phyloP scores from a whole-genome alignment of 352 stramenopile species.

The Peronospora tabacina region DNA sequence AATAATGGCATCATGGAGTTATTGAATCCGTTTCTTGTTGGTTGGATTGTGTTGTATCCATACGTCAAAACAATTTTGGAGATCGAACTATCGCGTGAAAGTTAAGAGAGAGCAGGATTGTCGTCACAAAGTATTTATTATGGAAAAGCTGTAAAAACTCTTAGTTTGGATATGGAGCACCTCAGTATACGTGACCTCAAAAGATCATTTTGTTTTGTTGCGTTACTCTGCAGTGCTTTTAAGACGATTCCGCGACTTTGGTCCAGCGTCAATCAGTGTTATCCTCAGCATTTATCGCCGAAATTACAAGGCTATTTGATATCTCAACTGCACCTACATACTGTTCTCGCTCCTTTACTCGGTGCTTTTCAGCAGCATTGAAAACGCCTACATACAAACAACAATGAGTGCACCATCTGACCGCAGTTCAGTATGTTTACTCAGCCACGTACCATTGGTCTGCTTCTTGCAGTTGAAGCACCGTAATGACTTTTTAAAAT shows the following conservation, averaged over 20 bases:
- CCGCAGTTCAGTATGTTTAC: background rate
- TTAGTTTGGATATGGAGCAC: background rate
- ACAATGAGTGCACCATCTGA: background rate
- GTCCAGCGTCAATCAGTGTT: slow-evolving; percentile 14
- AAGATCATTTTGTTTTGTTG: background rate
- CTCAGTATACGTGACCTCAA: slow-evolving; percentile 1
- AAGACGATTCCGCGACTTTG: slow-evolving; percentile 3
- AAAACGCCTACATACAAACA: slow-evolving; percentile 56
- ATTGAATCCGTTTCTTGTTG: slow-evolving; percentile 50
- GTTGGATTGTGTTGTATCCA: slow-evolving; percentile 53
- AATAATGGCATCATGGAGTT: slow-evolving; percentile 49
- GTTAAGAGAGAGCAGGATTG: slow-evolving; percentile 4
- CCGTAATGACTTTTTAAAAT: slow-evolving; percentile 69
- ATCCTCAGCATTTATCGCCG: slow-evolving; percentile 1
- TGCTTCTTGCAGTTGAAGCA: slow-evolving; percentile 94
- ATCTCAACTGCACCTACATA: slow-evolving; percentile 11
- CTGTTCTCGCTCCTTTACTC: slow-evolving; percentile 37
- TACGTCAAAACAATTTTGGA: slow-evolving; percentile 49
- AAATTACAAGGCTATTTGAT: background rate
- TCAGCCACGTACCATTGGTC: slow-evolving; percentile 64
- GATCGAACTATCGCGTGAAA: slow-evolving; percentile 7
- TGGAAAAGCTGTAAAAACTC: slow-evolving; percentile 4
- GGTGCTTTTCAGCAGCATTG: slow-evolving; percentile 82
- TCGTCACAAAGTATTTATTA: slow-evolving; percentile 26
- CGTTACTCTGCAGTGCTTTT: background rate